A percentile compares a stretch with the other conserved stretches of the same genome.
Evolutionary conservation across 2,329 filamentous ascomycete species (phyloP).

Genomic region (Colletotrichum plurivorum): DNA sequence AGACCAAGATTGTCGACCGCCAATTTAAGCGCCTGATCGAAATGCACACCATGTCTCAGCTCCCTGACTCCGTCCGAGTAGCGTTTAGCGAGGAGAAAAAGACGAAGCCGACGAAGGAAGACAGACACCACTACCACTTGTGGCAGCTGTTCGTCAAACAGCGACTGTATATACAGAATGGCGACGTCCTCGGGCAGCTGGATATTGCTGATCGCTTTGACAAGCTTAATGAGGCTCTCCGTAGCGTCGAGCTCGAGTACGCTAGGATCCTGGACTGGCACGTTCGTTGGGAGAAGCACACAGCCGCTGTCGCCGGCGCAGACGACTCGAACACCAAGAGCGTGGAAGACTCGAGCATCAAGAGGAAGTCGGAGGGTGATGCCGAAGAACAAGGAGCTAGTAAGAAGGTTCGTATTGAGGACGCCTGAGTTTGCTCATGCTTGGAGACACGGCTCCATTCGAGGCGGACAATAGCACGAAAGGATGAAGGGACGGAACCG

Average conservation of each 20-base stretch:
- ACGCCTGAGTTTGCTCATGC: constrained; percentile 11
- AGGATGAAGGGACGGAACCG: neutral
- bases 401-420: constrained; percentile 63
- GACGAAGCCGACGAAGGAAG: constrained; percentile 62
- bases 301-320: constrained; percentile 36
- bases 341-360: constrained; percentile 50
- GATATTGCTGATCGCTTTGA: constrained; percentile 77
- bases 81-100: constrained; percentile 59
- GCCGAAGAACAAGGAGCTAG: constrained; percentile 46
- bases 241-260: constrained; percentile 80
- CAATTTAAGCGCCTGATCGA: constrained; percentile 83
- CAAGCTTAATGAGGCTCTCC: constrained; percentile 79
- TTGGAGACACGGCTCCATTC: neutral
- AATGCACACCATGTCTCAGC: constrained; percentile 78
- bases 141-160: constrained; percentile 85
- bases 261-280: constrained; percentile 70
- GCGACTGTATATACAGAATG: constrained; percentile 82
- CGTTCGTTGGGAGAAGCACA: constrained; percentile 55
- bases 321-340: constrained; percentile 55
- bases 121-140: constrained; percentile 75
- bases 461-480: neutral
- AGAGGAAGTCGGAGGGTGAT: constrained; percentile 60
- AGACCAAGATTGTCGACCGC: constrained; percentile 80
- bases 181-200: constrained; percentile 78
- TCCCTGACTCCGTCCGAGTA: constrained; percentile 71